Evolutionary conservation across 169 alveolate species (phyloP), one percentile per base, ranked within the genome.

Genomic region (Ichthyophthirius multifiliis): DNA sequence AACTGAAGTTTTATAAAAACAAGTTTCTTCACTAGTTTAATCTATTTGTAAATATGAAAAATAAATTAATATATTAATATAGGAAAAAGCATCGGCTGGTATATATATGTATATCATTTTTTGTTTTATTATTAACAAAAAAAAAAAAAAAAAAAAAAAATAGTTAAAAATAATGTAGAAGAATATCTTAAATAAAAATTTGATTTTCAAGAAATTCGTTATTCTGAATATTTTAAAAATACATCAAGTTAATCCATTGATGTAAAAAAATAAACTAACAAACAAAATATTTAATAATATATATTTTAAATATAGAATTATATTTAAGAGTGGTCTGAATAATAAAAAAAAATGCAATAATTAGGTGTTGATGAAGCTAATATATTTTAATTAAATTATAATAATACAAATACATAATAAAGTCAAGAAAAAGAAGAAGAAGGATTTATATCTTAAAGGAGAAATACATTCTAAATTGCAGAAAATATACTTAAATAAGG

Each of bases 221-320:
- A 37, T 13, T 67, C 77, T 6, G 77, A 67, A 34, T 67, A 67
- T 62, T 67, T 67, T 18, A 67, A 67, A 39, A 67, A 37, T n/a
- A 67, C 12, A 34, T 18, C 63, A 67, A 67, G 39, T 67, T 67
- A 27, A 67, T 37, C 23, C 41, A 34, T n/a, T 41, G 77, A 67
- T 39, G 77, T 67, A 67, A 67, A 23, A n/a, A n/a, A 16, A 37
- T 41, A 35, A 7, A 15, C n/a, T n/a, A n/a, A n/a, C n/a, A n/a
- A n/a, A n/a, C n/a, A n/a, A n/a, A 37, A 6, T 1, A 37, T 10
- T 65, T 15, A 65, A 37, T 10, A 34, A 16, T 67, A 37, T 0
- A 16, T 16, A 0, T 2, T 12, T 4, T 12, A 39, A 35, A n/a
- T n/a, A 65, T n/a, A 67, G 46, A 67, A 67, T 35, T 37, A 37